Percentiles rank a stretch among this genome's conserved stretches.
These are phyloP conservation scores for Schizochytrium sp. DNA, from an alignment of 108 stramenopile species.

Conservation along the genomic window DNA sequence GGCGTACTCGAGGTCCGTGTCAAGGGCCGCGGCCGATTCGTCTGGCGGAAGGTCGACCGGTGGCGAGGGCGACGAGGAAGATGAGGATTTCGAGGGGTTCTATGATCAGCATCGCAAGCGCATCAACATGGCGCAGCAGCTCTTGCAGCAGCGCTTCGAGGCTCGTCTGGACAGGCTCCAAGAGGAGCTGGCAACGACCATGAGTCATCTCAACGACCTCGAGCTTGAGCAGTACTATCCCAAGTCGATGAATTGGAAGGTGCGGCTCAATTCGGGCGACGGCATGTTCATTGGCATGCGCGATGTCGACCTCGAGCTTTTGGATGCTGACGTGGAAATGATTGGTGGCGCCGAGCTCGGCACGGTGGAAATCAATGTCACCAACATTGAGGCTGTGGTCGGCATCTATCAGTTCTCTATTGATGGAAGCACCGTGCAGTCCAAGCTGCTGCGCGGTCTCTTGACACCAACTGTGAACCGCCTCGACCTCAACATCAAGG, in stretches of 20 bases:
- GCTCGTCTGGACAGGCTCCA: background rate
- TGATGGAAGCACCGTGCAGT: background rate
- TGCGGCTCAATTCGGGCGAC: slow-evolving; percentile 7
- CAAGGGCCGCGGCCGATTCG: background rate
- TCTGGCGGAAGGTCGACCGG: background rate
- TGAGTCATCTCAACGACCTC: slow-evolving; percentile 3
- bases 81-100: background rate
- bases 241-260: slow-evolving; percentile 9
- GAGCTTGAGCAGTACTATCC: slow-evolving; percentile 12
- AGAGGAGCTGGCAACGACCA: background rate
- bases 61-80: background rate
- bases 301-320: background rate
- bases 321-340: background rate
- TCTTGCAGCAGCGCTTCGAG: slow-evolving; percentile 13
- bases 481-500: background rate
- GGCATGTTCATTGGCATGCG: slow-evolving; percentile 5
- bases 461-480: background rate
- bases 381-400: background rate
- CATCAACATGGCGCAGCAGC: background rate
- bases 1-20: background rate
- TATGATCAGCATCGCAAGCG: background rate
- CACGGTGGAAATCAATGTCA: background rate
- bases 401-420: slow-evolving; percentile 12
- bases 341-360: background rate
- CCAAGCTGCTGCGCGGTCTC: background rate